These are phyloP conservation scores for Mimosa bimucronata DNA, from an alignment of 306 rosid species.

Conservation along the genomic window DNA sequence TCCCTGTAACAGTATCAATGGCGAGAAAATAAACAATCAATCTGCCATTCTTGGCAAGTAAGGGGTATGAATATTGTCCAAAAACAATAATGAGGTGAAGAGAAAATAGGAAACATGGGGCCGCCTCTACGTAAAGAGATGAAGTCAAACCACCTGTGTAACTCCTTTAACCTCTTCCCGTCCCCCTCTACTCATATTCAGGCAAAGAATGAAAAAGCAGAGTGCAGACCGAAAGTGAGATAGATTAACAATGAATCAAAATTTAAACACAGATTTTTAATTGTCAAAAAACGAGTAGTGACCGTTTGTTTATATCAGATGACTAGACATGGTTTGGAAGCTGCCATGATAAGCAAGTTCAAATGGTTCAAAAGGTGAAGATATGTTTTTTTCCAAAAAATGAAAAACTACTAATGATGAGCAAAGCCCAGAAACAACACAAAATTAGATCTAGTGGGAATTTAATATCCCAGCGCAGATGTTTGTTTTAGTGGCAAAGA, in stretches of 20 bases:
- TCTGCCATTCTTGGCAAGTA: neutral
- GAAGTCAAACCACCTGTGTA: neutral
- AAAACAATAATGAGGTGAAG: too few relatives aligned
- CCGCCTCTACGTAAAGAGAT: too few relatives aligned
- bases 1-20: neutral
- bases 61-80: too few relatives aligned
- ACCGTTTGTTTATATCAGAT: neutral
- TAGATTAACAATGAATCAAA: neutral
- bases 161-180: neutral
- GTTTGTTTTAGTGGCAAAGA: neutral
- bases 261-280: neutral
- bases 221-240: neutral
- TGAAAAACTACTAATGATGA: neutral
- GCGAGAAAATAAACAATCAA: too few relatives aligned
- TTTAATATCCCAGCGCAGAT: too few relatives aligned
- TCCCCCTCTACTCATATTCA: neutral
- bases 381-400: too few relatives aligned
- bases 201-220: neutral
- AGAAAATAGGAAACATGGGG: too few relatives aligned
- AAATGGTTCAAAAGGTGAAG: too few relatives aligned
- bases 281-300: neutral
- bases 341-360: neutral
- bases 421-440: neutral
- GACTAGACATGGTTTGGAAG: neutral
- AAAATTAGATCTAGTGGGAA: neutral